A percentile compares a stretch with the other conserved stretches of the same genome.
phyloP scores from a whole-genome alignment of 805 yeast species.

The Middelhovenomyces tepae region DNA sequence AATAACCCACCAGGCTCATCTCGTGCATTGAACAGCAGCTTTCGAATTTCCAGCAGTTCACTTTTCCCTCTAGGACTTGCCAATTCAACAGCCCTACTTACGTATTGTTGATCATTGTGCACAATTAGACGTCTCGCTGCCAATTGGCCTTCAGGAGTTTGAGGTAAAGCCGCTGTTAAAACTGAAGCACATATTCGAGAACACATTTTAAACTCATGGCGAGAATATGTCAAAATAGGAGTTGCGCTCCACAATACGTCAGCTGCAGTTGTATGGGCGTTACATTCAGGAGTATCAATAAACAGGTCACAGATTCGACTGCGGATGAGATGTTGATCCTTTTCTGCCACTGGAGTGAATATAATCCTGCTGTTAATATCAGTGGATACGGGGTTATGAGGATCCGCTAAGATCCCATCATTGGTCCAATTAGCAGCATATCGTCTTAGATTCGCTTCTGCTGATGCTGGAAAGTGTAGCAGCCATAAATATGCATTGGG shows the following conservation, averaged over 20 bases:
- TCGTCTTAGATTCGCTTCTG: conserved; percentile 16
- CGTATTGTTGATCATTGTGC: conserved; percentile 20
- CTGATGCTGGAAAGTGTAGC: conserved; percentile 26
- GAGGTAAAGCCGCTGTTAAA: conserved; percentile 17
- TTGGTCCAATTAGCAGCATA: conserved; percentile 24
- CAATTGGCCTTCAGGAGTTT: conserved; percentile 5
- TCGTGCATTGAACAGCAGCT: conserved; percentile 17
- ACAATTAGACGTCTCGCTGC: conserved; percentile 17
- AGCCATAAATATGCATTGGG: conserved; percentile 27
- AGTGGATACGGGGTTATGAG: background rate
- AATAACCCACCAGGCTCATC: conserved; percentile 16
- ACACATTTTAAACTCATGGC: conserved; percentile 25
- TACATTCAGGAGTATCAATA: conserved; percentile 29
- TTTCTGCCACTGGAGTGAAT: conserved; percentile 27
- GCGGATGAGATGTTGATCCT: conserved; percentile 24
- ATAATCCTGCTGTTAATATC: conserved; percentile 19
- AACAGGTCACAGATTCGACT: conserved; percentile 26
- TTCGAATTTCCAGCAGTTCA: conserved; percentile 15
- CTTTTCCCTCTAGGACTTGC: conserved; percentile 9
- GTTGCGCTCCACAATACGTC: conserved; percentile 28
- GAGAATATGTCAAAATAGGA: conserved; percentile 25
- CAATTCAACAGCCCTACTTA: conserved; percentile 19
- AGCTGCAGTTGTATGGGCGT: conserved; percentile 29
- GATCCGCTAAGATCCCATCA: conserved; percentile 9
- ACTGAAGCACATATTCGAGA: conserved; percentile 26